A percentile compares a stretch with the other conserved stretches of the same genome.
These are phyloP conservation scores for Syzygium aromaticum DNA, from an alignment of 345 rosid species.

Conservation along the genomic window DNA sequence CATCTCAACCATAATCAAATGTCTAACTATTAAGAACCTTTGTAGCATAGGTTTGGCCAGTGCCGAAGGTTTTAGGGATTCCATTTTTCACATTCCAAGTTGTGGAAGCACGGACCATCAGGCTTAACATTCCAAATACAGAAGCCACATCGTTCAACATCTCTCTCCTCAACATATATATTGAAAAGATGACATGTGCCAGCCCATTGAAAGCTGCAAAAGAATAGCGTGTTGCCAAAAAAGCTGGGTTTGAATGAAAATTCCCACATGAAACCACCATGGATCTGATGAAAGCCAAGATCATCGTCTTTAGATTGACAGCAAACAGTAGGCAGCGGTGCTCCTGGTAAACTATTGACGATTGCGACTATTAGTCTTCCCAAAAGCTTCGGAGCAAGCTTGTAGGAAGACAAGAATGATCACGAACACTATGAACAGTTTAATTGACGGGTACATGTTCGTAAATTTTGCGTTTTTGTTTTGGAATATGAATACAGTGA, in stretches of 20 bases:
- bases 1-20: too few species aligned
- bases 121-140: neutral
- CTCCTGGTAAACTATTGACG: neutral
- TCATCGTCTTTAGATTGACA: neutral
- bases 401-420: too few species aligned
- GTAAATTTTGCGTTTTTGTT: neutral
- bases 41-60: too few species aligned
- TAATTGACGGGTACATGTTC: neutral
- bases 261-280: rapidly evolving
- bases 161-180: neutral
- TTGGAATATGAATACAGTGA: neutral
- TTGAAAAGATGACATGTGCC: neutral
- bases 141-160: neutral
- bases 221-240: neutral
- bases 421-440: too few species aligned
- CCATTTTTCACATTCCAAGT: neutral
- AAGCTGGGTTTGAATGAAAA: neutral
- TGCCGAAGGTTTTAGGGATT: neutral
- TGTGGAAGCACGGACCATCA: neutral
- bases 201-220: neutral
- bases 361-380: neutral
- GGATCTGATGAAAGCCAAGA: neutral
- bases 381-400: too few species aligned
- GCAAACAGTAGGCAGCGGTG: neutral
- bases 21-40: too few species aligned